Evolutionary conservation across 2,329 filamentous ascomycete genomes (phyloP).

Genomic region (Penicillium fuscoglaucum): DNA sequence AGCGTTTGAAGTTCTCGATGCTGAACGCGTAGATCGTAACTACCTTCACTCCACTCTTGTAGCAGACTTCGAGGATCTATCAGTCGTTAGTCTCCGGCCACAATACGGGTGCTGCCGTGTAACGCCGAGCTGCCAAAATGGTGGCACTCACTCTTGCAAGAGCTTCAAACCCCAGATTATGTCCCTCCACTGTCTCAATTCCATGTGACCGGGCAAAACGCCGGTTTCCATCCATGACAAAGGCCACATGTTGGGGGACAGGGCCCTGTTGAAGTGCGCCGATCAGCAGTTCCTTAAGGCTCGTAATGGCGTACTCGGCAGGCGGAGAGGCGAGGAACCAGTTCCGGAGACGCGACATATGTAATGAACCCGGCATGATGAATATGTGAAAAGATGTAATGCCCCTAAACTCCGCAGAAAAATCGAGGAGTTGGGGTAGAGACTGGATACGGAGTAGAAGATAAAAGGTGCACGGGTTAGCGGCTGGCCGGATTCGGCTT

Average conservation of each 20-base stretch:
- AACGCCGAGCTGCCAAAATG: slow-evolving; percentile 1
- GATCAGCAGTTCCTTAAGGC: slow-evolving; percentile 80
- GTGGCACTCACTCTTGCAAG: slow-evolving; percentile 69
- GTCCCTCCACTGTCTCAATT: slow-evolving; percentile 95
- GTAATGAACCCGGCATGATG: slow-evolving; percentile 52
- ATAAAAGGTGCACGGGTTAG: slow-evolving; percentile 7
- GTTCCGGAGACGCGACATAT: slow-evolving; percentile 62
- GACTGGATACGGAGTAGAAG: not conserved
- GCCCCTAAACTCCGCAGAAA: not conserved
- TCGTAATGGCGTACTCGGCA: slow-evolving; percentile 80
- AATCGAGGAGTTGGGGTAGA: slow-evolving; percentile 3
- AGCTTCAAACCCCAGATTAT: slow-evolving; percentile 93
- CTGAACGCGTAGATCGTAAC: slow-evolving; percentile 98
- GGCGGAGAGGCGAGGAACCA: slow-evolving; percentile 89
- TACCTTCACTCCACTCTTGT: slow-evolving; percentile 93
- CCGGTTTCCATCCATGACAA: slow-evolving; percentile 98
- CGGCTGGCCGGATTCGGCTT: slow-evolving; percentile 7
- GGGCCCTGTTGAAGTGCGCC: slow-evolving; percentile 86
- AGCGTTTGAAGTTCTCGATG: slow-evolving; percentile 98
- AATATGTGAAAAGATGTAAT: slow-evolving; percentile 9
- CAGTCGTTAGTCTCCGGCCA: slow-evolving; percentile 3
- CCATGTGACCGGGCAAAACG: slow-evolving; percentile 86
- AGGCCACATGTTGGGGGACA: slow-evolving; percentile 93
- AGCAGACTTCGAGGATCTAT: slow-evolving; percentile 93
- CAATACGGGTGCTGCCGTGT: slow-evolving; percentile 1